Evolutionary conservation across 139 green algal genomes (phyloP), one percentile per base, ranked within the genome.

Genomic region (Helicosporidium sp.): DNA sequence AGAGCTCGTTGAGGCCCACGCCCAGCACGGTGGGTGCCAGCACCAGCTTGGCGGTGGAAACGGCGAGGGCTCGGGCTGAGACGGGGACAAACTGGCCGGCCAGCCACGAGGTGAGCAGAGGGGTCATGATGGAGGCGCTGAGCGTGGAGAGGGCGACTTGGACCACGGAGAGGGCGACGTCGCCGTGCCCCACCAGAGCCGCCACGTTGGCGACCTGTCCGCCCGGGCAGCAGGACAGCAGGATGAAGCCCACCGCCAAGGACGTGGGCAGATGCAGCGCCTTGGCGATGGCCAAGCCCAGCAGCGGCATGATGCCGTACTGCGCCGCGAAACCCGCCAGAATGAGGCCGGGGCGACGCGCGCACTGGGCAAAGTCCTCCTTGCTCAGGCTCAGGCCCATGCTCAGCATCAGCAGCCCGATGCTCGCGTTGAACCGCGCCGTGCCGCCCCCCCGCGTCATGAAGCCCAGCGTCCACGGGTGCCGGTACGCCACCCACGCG

Each of bases 311-410:
- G 27, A 84, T 51, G 35, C 73, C 52, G 63, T 85, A 85, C 49
- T 77, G 74, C 20, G 51, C 62, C 7, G 79, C 22, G 55, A 83
- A 87, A 26, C 69, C 66, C 16, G 85, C 48, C 12, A 54, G 41
- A 24, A 91, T 78, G 3, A 77, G 69, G 34, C 54, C 72, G 3
- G 80, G 80, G 19, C 80, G 73, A 25, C 46, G 39, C 15, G 59
- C 49, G 48, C 68, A 76, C 57, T 71, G 62, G 55, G 29, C 1
- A 52, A 90, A 85, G 57, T 90, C 77, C 3, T 84, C 70, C 26
- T 82, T 57, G n/a, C 74, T 82, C 10, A 90, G 64, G 8, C 72
- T 83, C 44, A 90, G 61, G 24, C 79, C 79, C 79, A 90, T 90
- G 51, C 61, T 73, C 26, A 89, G 65, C 80, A 92, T 87, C 20